A percentile compares a stretch with the other conserved stretches of the same genome.
These are phyloP conservation scores for Vitis hybrid DNA, from an alignment of 177 flowering plant genomes.

Conservation along the genomic window DNA sequence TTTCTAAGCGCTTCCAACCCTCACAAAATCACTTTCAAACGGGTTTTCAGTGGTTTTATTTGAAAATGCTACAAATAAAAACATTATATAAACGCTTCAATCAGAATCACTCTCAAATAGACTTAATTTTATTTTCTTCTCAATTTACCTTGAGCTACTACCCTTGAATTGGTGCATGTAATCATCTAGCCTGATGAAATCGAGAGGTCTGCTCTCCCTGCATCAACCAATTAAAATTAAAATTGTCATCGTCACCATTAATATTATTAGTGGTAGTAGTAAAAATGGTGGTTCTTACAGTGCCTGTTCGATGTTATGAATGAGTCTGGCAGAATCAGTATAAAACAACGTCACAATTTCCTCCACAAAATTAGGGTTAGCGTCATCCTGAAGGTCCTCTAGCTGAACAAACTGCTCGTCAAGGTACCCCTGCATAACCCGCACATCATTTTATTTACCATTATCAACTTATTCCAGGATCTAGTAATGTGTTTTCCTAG, in stretches of 20 bases:
- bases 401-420: slow-evolving; percentile 76
- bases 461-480: too few species aligned
- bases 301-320: slow-evolving; percentile 57
- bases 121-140: too few species aligned
- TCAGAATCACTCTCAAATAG: too few species aligned
- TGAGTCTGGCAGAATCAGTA: slow-evolving; percentile 55
- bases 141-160: slow-evolving; percentile 66
- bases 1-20: too few species aligned
- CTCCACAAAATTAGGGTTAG: slow-evolving; percentile 76
- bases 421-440: slow-evolving; percentile 53
- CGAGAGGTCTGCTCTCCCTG: slow-evolving; percentile 54
- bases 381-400: slow-evolving; percentile 74
- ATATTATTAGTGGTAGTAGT: background rate
- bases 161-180: slow-evolving; percentile 81
- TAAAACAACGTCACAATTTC: slow-evolving; percentile 66
- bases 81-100: too few species aligned
- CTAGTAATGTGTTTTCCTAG: too few species aligned
- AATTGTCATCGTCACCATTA: background rate
- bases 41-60: too few species aligned
- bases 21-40: too few species aligned
- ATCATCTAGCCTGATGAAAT: slow-evolving; percentile 58
- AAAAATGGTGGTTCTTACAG: slow-evolving; percentile 40
- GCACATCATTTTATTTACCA: too few species aligned
- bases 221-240: slow-evolving; percentile 1
- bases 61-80: too few species aligned